Conservation (phyloP, 2,329 filamentous ascomycete species). For the Sordariomycetes sp. region DNA sequence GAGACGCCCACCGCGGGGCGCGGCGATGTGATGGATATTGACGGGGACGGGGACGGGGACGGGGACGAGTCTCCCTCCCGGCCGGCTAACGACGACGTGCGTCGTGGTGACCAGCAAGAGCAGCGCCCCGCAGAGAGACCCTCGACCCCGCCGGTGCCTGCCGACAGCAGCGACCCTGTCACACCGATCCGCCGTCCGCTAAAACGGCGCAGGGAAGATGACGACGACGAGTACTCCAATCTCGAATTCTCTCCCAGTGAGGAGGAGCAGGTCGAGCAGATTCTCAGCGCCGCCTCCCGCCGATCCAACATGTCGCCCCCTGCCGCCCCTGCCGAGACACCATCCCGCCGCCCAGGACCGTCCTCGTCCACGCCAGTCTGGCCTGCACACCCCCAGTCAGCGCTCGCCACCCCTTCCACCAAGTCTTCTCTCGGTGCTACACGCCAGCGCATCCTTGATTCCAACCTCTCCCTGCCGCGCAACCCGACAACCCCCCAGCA, state of each 20-base stretch:
- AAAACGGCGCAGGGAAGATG: slow-evolving; percentile 19
- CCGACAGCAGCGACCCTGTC: slow-evolving; percentile 5
- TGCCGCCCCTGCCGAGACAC: not conserved
- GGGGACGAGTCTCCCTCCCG: slow-evolving; percentile 5
- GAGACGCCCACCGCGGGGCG: slow-evolving; percentile 4
- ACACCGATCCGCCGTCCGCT: slow-evolving; percentile 10
- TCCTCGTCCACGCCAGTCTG: slow-evolving; percentile 16
- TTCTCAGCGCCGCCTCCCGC: slow-evolving; percentile 22
- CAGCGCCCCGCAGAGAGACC: not conserved
- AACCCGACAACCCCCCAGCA: slow-evolving; percentile 7
- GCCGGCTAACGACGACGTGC: not conserved
- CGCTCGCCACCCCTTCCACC: slow-evolving; percentile 8
- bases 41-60: slow-evolving; percentile 7
- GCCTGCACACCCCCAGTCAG: slow-evolving; percentile 12
- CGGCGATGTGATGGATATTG: slow-evolving; percentile 5
- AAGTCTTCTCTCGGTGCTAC: slow-evolving; percentile 18
- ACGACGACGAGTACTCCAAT: slow-evolving; percentile 17
- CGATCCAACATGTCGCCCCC: slow-evolving; percentile 8
- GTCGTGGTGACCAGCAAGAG: slow-evolving; percentile 5
- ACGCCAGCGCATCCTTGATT: slow-evolving; percentile 15
- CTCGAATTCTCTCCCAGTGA: slow-evolving; percentile 26
- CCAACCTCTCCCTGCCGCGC: slow-evolving; percentile 4
- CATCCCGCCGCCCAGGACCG: slow-evolving; percentile 3
- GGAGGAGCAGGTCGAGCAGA: slow-evolving; percentile 22
- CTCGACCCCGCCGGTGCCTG: not conserved